Base-by-base conservation (phyloP, 176 grass and related monocot genomes). In the Eragrostis nindensis region DNA sequence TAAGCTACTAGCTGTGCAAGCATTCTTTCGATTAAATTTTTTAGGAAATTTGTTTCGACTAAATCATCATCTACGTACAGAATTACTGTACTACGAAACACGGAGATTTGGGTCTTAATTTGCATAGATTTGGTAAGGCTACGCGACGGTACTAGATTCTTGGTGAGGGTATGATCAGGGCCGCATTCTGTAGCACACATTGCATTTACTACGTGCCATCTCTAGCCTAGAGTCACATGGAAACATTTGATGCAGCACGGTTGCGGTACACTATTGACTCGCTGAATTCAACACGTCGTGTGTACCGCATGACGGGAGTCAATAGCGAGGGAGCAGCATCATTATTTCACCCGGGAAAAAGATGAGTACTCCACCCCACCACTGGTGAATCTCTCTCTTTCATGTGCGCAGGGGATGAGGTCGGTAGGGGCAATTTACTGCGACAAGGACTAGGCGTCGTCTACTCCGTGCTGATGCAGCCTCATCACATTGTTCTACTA, bases 141-240 rank as follows among this genome's bases (percentile, higher is more conserved):
- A 11, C 48, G 17, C 13, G 27, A 24, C 29, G 59, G 26, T 80
- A 73, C 2, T 27, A 36, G 32, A 36, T 36, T 27, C n/a, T 52
- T 16, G 60, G 46, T 15, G 45, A 40, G 11, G 21, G 71, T 74
- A 76, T 19, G 2, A 63, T 21, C 43, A 62, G 54, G 43, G 57
- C 39, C 0, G 30, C 32, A 50, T 56, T 75, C 39, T 45, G 41
- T 26, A 18, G 48, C 24, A 56, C 32, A 19, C 6, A 18, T 26
- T 26, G 65, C 55, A 82, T 70, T 63, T 36, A 70, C 54, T 60
- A 36, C 45, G 38, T 66, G 50, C 25, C 14, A 1, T 42, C 42
- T 42, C 19, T 59, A 16, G 69, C 62, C 60, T 63, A 85, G 57
- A 55, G 41, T 82, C 78, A 89, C 87, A 85, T 89, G 87, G 47